Percentiles rank a stretch among this genome's conserved stretches.
Conservation (phyloP, 371 early-diverging fungal genomes). For the Mortierella sp. region DNA sequence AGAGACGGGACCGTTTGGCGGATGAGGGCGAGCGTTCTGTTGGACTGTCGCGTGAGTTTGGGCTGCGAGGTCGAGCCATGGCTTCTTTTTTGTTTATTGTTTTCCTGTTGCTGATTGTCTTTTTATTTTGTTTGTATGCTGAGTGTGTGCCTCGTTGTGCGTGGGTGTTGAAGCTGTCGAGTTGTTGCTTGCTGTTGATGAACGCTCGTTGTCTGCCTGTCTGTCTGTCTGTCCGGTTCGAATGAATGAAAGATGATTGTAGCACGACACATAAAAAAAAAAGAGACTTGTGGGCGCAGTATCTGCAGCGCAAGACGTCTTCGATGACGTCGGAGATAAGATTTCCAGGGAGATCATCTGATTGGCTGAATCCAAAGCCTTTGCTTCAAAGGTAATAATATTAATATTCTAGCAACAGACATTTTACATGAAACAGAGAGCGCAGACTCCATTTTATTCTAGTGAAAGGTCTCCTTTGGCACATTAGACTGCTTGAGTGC, state of each 20-base stretch:
- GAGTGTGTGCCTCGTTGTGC: not conserved
- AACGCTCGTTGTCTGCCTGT: not conserved
- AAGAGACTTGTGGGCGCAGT: conserved; percentile 1
- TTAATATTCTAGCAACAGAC: too few relatives aligned
- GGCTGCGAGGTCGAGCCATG: conserved; percentile 49
- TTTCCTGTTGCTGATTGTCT: conserved; percentile 11
- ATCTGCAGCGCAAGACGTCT: not conserved
- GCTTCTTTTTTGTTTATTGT: not conserved
- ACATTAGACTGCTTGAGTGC: too few relatives aligned
- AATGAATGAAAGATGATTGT: not conserved
- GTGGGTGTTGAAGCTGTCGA: too few relatives aligned
- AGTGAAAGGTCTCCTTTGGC: too few relatives aligned
- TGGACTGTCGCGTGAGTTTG: conserved; percentile 35
- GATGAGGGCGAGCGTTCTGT: conserved; percentile 39
- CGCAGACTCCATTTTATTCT: too few relatives aligned
- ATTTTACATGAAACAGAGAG: too few relatives aligned
- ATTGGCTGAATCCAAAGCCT: too few relatives aligned
- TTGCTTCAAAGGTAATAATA: too few relatives aligned
- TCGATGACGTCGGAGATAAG: not conserved
- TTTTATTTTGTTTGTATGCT: not conserved
- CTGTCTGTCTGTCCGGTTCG: not conserved
- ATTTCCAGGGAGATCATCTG: not conserved
- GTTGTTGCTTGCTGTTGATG: not conserved
- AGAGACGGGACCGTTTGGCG: conserved; percentile 44
- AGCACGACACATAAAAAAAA: not conserved